Conservation (phyloP, 257 asterid genomes). For the Ehretia macrophylla region DNA sequence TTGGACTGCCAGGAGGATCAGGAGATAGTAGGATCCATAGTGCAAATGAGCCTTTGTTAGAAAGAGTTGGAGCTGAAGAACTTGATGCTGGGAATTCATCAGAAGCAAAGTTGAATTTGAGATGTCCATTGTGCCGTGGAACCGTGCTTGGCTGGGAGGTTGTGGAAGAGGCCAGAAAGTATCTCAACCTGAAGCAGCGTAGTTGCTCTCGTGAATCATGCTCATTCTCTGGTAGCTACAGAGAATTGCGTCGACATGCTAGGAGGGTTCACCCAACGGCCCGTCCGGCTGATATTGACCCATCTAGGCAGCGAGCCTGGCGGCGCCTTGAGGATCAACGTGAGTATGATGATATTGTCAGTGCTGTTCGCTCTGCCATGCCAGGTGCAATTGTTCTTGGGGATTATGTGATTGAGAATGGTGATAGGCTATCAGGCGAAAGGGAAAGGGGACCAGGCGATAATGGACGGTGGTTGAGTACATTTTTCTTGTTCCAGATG, state of each 20-base stretch:
- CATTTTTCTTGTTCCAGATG: slow-evolving; percentile 82
- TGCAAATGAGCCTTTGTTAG: slow-evolving; percentile 19
- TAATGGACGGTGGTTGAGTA: slow-evolving; percentile 60
- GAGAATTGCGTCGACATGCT: slow-evolving; percentile 82
- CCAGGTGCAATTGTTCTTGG: slow-evolving; percentile 89
- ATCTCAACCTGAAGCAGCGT: slow-evolving; percentile 70
- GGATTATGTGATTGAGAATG: slow-evolving; percentile 77
- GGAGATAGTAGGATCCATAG: slow-evolving; percentile 15
- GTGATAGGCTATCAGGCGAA: slow-evolving; percentile 42
- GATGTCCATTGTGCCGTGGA: slow-evolving; percentile 92
- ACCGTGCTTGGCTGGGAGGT: slow-evolving; percentile 73
- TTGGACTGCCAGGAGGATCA: slow-evolving; percentile 18
- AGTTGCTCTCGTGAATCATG: slow-evolving; percentile 86
- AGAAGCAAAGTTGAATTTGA: slow-evolving; percentile 45
- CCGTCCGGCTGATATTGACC: slow-evolving; percentile 87
- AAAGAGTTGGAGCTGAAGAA: slow-evolving; percentile 29
- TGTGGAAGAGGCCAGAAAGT: slow-evolving; percentile 66
- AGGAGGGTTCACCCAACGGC: slow-evolving; percentile 79
- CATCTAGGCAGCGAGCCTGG: slow-evolving; percentile 83
- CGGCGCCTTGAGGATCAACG: slow-evolving; percentile 68
- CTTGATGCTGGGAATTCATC: background rate
- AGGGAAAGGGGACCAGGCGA: slow-evolving; percentile 37
- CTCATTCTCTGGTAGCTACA: slow-evolving; percentile 61
- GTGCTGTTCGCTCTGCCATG: slow-evolving; percentile 76
- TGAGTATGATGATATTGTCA: slow-evolving; percentile 75